Evolutionary conservation across 2,329 filamentous ascomycete species (phyloP), one percentile per base, ranked within the genome.

Genomic region (Colletotrichum sidae): DNA sequence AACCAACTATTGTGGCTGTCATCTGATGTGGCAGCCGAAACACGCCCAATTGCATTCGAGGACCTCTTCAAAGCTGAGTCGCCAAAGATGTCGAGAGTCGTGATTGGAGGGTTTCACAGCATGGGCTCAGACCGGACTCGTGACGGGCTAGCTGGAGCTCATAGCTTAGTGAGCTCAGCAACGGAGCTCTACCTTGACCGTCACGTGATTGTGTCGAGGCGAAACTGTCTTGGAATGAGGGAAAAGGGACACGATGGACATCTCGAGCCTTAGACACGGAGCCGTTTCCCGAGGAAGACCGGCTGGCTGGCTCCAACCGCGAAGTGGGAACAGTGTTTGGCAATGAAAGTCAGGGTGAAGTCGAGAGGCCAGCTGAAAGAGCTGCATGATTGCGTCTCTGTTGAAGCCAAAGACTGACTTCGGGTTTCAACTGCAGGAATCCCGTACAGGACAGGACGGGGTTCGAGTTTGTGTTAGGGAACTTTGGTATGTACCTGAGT

Each of bases 81-180:
- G 25, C 25, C 47, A 50, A 42, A 42, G 46, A 44, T 13, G 15
- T n/a, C 25, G 13, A n/a, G n/a, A 10, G 25, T 10, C 44, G 15
- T 57, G 63, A 66, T 66, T 66, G 63, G 63, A 56, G 58, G 38
- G n/a, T 7, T n/a, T 3, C 37, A 13, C 33, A 37, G 35, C 63
- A 57, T 41, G 52, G 12, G 33, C 35, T 42, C 8, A 35, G 42
- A 33, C 34, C 11, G 41, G 37, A 41, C n/a, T 7, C 15, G 41
- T 6, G 13, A 15, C 47, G 6, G 39, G 49, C 49, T 7, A 15
- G 34, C 56, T n/a, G 49, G 57, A 55, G 59, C 59, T 44, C 42
- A 34, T 41, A 59, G 39, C 47, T 59, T 13, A 15, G 46, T 51
- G 25, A 54, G 34, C 45, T 51, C 44, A 41, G 13, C 38, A 10